These are phyloP conservation scores for Neurospora sp. DNA, from an alignment of 495 filamentous ascomycete species.

Conservation along the genomic window DNA sequence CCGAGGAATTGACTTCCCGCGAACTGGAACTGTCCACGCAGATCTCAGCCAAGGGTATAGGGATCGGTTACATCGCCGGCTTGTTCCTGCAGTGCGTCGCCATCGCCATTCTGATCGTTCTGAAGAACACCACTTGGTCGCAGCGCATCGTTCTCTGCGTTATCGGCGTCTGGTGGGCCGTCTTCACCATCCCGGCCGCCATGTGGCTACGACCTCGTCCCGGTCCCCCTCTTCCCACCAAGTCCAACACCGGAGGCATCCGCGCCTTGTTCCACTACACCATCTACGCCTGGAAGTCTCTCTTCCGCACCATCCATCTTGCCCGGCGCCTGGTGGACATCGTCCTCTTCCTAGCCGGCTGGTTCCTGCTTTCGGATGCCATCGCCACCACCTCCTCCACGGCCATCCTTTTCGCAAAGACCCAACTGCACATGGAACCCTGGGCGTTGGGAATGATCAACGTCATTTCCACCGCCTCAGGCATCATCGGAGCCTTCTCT, in stretches of 20 bases:
- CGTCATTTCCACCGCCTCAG: conserved; percentile 74
- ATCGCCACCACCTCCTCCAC: conserved; percentile 94
- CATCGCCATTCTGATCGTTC: conserved; percentile 58
- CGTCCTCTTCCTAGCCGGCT: conserved; percentile 76
- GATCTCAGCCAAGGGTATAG: conserved; percentile 83
- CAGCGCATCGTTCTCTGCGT: conserved; percentile 76
- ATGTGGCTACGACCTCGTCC: conserved; percentile 87
- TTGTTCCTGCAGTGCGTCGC: conserved; percentile 68
- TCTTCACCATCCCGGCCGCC: conserved; percentile 81
- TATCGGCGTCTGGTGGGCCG: conserved; percentile 89
- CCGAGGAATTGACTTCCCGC: conserved; percentile 44
- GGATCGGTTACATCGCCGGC: conserved; percentile 79
- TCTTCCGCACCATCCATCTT: conserved; percentile 67
- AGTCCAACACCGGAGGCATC: conserved; percentile 14
- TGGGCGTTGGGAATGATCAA: conserved; percentile 87
- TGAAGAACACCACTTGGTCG: conserved; percentile 65
- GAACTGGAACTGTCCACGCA: conserved; percentile 68
- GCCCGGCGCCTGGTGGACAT: conserved; percentile 78
- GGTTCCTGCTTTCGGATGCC: conserved; percentile 90
- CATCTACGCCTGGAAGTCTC: conserved; percentile 70
- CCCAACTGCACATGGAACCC: conserved; percentile 77
- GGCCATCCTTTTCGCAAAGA: conserved; percentile 92
- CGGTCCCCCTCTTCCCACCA: conserved; percentile 61
- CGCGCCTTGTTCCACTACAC: conserved; percentile 51
- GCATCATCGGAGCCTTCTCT: conserved; percentile 78